Conservation (phyloP, 176 grass and related monocot species). For the Tillandsia fasciculata region DNA sequence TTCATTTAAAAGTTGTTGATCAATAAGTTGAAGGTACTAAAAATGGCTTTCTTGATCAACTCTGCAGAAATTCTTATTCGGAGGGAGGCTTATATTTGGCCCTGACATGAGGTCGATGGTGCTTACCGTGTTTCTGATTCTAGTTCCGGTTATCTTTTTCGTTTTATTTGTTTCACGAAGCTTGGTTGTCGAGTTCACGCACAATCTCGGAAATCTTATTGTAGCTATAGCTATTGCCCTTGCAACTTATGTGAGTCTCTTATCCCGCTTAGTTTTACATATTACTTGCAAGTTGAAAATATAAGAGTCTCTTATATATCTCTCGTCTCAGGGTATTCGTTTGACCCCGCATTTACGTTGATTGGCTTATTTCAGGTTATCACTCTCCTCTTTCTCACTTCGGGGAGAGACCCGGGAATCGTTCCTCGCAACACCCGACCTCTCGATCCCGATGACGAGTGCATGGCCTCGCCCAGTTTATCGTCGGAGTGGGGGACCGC, state of each 20-base stretch:
- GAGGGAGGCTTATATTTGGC: constrained; percentile 80
- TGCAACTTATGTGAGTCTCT: constrained; percentile 55
- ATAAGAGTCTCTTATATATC: too few relatives aligned
- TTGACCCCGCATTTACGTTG: neutral
- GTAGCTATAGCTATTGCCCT: constrained; percentile 48
- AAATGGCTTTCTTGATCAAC: neutral
- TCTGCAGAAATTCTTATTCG: constrained; percentile 59
- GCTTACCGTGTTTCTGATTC: constrained; percentile 67
- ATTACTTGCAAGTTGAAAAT: neutral
- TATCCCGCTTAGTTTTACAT: neutral
- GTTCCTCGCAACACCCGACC: constrained; percentile 65
- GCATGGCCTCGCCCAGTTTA: constrained; percentile 3
- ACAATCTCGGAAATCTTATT: constrained; percentile 41
- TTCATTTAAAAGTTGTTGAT: too few relatives aligned
- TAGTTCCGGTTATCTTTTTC: constrained; percentile 59
- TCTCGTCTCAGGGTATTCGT: too few relatives aligned
- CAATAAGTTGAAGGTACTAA: neutral
- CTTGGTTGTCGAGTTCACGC: constrained; percentile 41
- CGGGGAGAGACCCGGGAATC: constrained; percentile 73
- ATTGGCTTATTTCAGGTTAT: constrained; percentile 35
- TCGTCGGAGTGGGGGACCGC: neutral
- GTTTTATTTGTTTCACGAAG: constrained; percentile 46
- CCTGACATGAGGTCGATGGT: constrained; percentile 75
- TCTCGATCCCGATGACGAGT: constrained; percentile 43
- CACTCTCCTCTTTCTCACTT: constrained; percentile 65